Evolutionary conservation across 2,329 filamentous ascomycete genomes (phyloP), one percentile per base, ranked within the genome.

Genomic region (Colletotrichum navitas): DNA sequence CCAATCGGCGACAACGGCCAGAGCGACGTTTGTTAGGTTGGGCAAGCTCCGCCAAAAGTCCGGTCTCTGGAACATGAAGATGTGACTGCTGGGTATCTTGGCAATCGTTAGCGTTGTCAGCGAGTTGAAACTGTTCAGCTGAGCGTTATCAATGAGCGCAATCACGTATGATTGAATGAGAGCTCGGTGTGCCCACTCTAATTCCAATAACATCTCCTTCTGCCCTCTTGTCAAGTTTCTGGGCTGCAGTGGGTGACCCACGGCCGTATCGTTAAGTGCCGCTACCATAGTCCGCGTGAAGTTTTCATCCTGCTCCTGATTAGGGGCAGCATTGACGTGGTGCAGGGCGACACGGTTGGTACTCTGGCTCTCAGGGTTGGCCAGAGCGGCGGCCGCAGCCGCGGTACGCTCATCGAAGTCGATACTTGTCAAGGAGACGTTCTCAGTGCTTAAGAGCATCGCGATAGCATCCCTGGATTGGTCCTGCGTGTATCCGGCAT

Each of bases 131-230:
- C 82, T 85, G 6, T 76, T 74, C 5, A 82, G 81, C 12, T 66
- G 60, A 21, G 80, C 78, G 71, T 91, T 91, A 75, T 92, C 89
- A 32, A 90, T 87, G 54, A 93, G 79, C 1, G 89, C 87, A 59
- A 92, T 86, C 74, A 90, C 86, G 74, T 91, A 93, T 1, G 91
- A 91, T 60, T 90, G 88, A 58, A 93, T 83, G 77, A 93, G 91
- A 24, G 90, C 91, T 64, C 88, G 84, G 74, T 93, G 90, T 8
- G 90, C 90, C 89, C 91, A 92, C 63, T 90, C 87, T 4, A 90
- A 88, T 77, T 93, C 91, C 47, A 91, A 81, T 1, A 93, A 80
- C 88, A 92, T 90, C 78, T 92, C 90, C 63, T 86, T 89, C 77
- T 93, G 92, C n/a, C 88, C 84, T 69, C 84, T 84, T 0, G 87